Evolutionary conservation across 345 rosid species (phyloP), one percentile per base, ranked within the genome.

Genomic region (Corchorus olitorius): DNA sequence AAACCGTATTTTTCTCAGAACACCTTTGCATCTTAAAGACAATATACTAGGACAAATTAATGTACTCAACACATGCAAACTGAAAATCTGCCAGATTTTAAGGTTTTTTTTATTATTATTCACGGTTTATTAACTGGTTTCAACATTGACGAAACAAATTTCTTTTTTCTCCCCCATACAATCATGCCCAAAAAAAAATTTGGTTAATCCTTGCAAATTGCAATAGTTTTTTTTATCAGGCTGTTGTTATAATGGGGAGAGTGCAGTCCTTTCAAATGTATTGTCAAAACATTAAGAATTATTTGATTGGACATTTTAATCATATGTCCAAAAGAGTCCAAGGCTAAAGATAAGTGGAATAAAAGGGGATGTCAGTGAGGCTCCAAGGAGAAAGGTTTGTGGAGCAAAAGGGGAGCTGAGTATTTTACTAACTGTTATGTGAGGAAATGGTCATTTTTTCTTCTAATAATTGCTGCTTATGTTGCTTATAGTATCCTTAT

Each of bases 261-360:
- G 5, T 52, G 72, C 33, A 64, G 52, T 72, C 75, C 75, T 54
- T 35, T 19, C 74, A n/a, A 39, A 19, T 56, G 12, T 72, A 55
- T n/a, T 72, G 20, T 52, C 34, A 20, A 20, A 52, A 33, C 43
- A 22, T 16, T 54, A n/a, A 55, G 65, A 56, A 72, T 41, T 72
- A 56, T 72, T 72, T 41, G 65, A 72, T 72, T 72, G 75, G 75
- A 72, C 75, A 55, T 37, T 55, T n/a, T n/a, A n/a, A n/a, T n/a
- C n/a, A n/a, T n/a, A n/a, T n/a, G n/a, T n/a, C n/a, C n/a, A n/a
- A n/a, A n/a, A n/a, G n/a, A n/a, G n/a, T n/a, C n/a, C n/a, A n/a
- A n/a, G n/a, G n/a, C n/a, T n/a, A n/a, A n/a, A n/a, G n/a, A n/a
- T n/a, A n/a, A n/a, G n/a, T n/a, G n/a, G n/a, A n/a, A n/a, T n/a